phyloP scores from a whole-genome alignment of 371 early-diverging fungal species.

The Mortierella sp. region DNA sequence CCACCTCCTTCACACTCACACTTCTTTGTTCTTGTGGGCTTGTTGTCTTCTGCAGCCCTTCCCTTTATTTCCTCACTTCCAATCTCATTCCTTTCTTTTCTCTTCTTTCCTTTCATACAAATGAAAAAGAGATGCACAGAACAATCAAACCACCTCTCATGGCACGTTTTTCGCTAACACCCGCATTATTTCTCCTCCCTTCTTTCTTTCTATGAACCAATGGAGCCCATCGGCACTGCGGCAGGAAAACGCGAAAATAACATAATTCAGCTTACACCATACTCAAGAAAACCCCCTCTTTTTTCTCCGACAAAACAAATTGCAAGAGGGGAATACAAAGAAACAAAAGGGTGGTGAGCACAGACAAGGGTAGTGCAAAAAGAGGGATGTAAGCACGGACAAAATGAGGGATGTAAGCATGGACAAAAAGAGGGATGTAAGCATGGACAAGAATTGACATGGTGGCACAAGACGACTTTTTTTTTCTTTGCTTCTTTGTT shows the following conservation, averaged over 20 bases:
- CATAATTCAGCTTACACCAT: background rate
- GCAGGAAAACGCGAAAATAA: background rate
- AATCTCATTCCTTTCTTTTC: background rate
- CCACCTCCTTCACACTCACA: no score
- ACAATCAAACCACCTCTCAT: background rate
- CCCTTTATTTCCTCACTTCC: background rate
- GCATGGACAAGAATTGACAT: no score
- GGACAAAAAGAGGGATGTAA: background rate
- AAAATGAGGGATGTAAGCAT: background rate
- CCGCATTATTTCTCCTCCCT: background rate
- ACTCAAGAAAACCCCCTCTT: background rate
- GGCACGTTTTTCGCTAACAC: background rate
- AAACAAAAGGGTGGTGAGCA: background rate
- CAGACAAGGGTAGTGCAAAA: background rate
- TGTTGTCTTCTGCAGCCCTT: background rate
- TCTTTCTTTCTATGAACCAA: background rate
- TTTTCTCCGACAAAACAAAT: background rate
- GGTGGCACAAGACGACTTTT: no score
- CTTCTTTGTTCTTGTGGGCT: no score
- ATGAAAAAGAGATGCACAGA: background rate
- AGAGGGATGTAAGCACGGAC: background rate
- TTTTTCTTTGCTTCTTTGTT: background rate
- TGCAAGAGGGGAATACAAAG: no score
- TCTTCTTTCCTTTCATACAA: background rate
- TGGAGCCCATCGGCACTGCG: background rate